Percentiles rank a stretch among this genome's conserved stretches.
Conservation (phyloP, 2,329 filamentous ascomycete species). For the Fusarium begoniae region DNA sequence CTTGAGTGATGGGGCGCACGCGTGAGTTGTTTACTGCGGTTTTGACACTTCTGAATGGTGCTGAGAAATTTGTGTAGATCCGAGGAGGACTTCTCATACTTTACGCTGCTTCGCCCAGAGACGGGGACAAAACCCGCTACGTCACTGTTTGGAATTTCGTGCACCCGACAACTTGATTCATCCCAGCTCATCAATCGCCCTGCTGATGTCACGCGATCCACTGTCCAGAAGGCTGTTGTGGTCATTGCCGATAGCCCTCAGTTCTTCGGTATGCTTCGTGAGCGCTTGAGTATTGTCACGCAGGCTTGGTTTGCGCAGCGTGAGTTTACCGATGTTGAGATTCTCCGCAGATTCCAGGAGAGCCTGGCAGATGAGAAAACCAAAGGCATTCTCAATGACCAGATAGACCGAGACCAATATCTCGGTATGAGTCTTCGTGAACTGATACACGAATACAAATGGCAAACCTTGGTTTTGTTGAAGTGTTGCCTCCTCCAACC, state of each 20-base stretch:
- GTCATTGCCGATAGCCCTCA: constrained; percentile 93
- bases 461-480: constrained; percentile 91
- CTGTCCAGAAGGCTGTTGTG: constrained; percentile 97
- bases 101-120: constrained; percentile 80
- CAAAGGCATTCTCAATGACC: constrained; percentile 66
- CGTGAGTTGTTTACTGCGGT: constrained; percentile 64
- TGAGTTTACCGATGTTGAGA: constrained; percentile 92
- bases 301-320: constrained; percentile 96
- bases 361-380: constrained; percentile 76
- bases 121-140: constrained; percentile 67
- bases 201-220: constrained; percentile 92
- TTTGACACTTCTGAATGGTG: neutral
- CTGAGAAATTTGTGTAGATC: constrained; percentile 65
- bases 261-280: constrained; percentile 87
- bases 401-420: constrained; percentile 84
- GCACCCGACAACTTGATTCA: constrained; percentile 89
- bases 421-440: constrained; percentile 89
- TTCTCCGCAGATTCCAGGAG: constrained; percentile 89
- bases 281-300: constrained; percentile 89
- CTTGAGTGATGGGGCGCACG: constrained; percentile 92
- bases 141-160: constrained; percentile 95
- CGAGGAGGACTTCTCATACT: constrained; percentile 98
- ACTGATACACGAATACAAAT: constrained; percentile 92
- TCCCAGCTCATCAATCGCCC: constrained; percentile 79
- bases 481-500: constrained; percentile 95